Base-by-base conservation (phyloP, 177 flowering plant species). In the Telopea speciosissima region DNA sequence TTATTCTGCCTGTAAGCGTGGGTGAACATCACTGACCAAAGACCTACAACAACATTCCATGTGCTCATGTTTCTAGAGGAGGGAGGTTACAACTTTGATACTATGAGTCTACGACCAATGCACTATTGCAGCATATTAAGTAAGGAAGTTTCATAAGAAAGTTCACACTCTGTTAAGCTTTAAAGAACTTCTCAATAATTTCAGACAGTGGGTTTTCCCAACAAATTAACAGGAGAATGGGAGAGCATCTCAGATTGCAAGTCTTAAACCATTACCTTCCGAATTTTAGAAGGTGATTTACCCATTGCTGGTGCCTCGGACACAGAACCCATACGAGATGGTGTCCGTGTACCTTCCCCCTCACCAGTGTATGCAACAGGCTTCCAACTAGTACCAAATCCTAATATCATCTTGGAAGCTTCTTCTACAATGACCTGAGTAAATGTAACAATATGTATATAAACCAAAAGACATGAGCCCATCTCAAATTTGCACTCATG, bases 351-450 rank as follows among this genome's bases (percentile, higher is more conserved):
- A 69, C 58, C 73, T 68, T 83, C 90, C 25, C 73, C 79, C 66
- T 82, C 88, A 62, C 71, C 68, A 56, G 69, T 31, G 23, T 77
- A 71, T 45, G 79, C 24, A 44, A 72, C 40, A 31, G 78, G 70
- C 70, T 75, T 86, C 85, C 79, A 77, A 70, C 70, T 76, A 77
- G 70, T 81, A 45, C 85, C 86, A 70, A 66, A 59, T 60, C 81
- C 88, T 71, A 73, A 86, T 67, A 86, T 77, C 26, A 74, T 71
- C 79, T 84, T 89, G 58, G 89, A 78, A 76, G 92, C 95, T 83
- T 90, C 92, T 58, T 81, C 69, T 28, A 92, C 74, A 44, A 92
- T 85, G 58, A 87, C 87, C 92, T 92, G 79, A 60, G 71, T 40
- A 52, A 59, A n/a, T 62, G 28, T 45, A 78, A 24, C 28, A 33